Base-by-base conservation (phyloP, 768 basidiomycete genomes). In the Lactarius trivialis region DNA sequence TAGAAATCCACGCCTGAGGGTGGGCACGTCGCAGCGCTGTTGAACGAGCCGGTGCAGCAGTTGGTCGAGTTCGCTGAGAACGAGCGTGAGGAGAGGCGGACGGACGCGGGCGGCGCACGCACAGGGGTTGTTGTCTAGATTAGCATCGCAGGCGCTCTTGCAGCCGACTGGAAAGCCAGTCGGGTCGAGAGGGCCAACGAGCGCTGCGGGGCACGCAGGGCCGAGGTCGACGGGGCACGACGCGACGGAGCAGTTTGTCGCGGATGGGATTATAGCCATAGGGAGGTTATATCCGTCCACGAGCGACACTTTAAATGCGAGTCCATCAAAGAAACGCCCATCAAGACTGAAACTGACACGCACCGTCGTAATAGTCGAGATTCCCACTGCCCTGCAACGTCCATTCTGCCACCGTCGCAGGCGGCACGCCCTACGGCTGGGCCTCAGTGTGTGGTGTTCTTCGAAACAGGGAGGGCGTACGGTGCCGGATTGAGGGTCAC, bases 331-430 rank as follows among this genome's bases (percentile, higher is more conserved):
- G 33, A 6, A 30, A 30, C 30, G 6, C 30, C 30, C 30, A 30
- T 30, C 30, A 30, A n/a, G n/a, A n/a, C n/a, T 30, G 30, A 30
- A 6, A 4, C 33, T 34, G 6, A 26, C 26, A 33, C 41, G 39
- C 30, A 36, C 43, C 81, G 70, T 87, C 85, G 57, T 86, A 88
- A 63, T 75, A 84, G 64, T 88, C 87, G 1, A 45, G 28, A 52
- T 74, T 77, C 14, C 74, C 77, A 48, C 71, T 68, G 1, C 69
- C 77, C 65, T 75, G 66, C 9, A 88, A 72, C n/a, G 84, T 87
- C 74, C 81, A 88, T 67, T 89, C 86, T 1, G 87, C 88, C 39
- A 89, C 74, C 4, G 81, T 79, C 12, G 82, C 86, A 48, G 88
- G 88, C 34, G 86, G 85, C n/a, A 84, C 79, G 55, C 84, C 85